Evolutionary conservation across 2,329 filamentous ascomycete genomes (phyloP), one percentile per base, ranked within the genome.

Genomic region (Hymenoscyphus scutula): DNA sequence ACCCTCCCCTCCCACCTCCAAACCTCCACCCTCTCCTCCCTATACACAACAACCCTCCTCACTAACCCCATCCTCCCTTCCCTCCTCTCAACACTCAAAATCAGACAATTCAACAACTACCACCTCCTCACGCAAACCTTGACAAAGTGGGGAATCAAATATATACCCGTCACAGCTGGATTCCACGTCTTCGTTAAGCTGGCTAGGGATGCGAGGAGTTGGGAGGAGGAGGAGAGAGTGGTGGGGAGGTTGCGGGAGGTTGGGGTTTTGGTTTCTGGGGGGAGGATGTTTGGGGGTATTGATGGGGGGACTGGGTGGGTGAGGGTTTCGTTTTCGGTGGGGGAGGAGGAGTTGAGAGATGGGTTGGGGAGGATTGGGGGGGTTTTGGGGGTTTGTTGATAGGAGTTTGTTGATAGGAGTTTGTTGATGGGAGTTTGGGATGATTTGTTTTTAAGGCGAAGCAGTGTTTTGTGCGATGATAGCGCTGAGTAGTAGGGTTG

Each of bases 281-380:
- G 62, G 4, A 25, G 32, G 3, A 51, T 27, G 3, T 62, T 59
- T 38, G 45, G 61, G 27, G 53, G 45, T 7, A 32, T 55, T n/a
- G 59, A 62, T 38, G 25, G 8, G 2, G 59, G 57, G 30, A 59
- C 53, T 11, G 62, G 62, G 4, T 64, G 62, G 62, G 51, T 30
- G 10, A 55, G 62, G 5, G 54, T 64, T 51, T 23, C n/a, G 8
- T 64, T 64, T 32, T 32, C 62, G 15, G 23, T 64, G 15, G 15
- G 11, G 27, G 53, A 23, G 23, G 17, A 10, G 25, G 15, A 23
- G 19, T 23, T 62, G 45, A 27, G 45, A 55, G 32, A 34, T 13
- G 55, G 45, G 17, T 51, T 51, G n/a, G 23, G 5, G 5, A 23
- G 17, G 45, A 23, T 51, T 48, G 41, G 13, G 41, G 2, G 23